Conservation (phyloP, 148 eudicot species). For the Fagopyrum tataricum region DNA sequence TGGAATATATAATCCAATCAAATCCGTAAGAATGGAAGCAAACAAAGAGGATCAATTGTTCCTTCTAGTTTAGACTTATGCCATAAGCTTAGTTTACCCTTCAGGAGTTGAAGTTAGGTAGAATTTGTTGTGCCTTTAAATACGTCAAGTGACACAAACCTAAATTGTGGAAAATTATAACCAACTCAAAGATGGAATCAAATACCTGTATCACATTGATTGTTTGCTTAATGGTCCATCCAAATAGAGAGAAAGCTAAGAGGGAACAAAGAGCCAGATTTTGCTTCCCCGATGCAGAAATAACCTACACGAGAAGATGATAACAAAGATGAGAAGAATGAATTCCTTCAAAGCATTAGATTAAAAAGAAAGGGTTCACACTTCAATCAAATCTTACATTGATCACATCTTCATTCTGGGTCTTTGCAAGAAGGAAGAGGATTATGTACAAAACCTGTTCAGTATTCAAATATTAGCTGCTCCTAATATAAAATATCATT, state of each 20-base stretch:
- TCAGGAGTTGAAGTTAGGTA: no score
- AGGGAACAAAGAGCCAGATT: conserved; percentile 39
- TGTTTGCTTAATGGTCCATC: conserved; percentile 80
- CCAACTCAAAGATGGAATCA: background rate
- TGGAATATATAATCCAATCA: background rate
- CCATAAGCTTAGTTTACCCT: background rate
- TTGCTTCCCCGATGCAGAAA: conserved; percentile 41
- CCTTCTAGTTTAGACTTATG: background rate
- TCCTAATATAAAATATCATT: background rate
- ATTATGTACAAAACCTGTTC: conserved; percentile 78
- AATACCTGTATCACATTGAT: conserved; percentile 86
- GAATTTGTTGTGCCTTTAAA: no score
- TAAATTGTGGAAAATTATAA: no score
- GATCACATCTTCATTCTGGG: conserved; percentile 43
- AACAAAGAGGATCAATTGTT: background rate
- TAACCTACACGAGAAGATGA: conserved; percentile 39
- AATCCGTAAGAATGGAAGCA: background rate
- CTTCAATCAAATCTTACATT: conserved; percentile 38
- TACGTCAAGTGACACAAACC: no score
- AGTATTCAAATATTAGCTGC: conserved; percentile 1
- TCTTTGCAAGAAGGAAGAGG: conserved; percentile 73
- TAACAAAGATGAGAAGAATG: conserved; percentile 7
- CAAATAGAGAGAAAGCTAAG: conserved; percentile 55
- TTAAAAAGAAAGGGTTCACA: background rate
- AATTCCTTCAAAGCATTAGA: background rate